phyloP scores from a whole-genome alignment of 192 early-diverging fungal genomes.

The Funneliformis geosporum region DNA sequence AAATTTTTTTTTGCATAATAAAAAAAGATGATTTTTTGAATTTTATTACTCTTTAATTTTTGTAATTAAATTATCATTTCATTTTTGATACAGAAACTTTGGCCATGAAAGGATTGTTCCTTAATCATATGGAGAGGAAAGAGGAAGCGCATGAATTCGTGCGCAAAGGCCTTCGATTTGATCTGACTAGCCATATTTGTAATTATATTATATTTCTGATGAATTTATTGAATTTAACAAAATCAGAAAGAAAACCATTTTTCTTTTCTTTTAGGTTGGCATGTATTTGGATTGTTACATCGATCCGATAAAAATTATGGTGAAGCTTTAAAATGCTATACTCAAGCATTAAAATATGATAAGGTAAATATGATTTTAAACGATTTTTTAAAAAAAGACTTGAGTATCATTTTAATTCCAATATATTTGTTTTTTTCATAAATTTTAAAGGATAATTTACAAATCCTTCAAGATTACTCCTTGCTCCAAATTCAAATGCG shows the following conservation, averaged over 20 bases:
- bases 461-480: constrained; percentile 89
- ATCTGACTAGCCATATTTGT: constrained; percentile 84
- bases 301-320: constrained; percentile 91
- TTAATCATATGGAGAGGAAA: constrained; percentile 85
- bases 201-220: constrained; percentile 41
- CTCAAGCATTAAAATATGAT: constrained; percentile 82
- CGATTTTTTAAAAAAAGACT: neutral
- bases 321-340: constrained; percentile 91
- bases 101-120: constrained; percentile 93
- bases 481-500: constrained; percentile 85
- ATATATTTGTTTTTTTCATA: neutral
- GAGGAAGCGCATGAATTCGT: constrained; percentile 88
- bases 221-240: too few species aligned
- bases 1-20: neutral
- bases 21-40: neutral
- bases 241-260: too few species aligned
- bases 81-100: constrained; percentile 69
- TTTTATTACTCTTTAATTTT: neutral
- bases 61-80: neutral
- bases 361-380: constrained; percentile 48
- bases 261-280: constrained; percentile 71
- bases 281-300: constrained; percentile 92
- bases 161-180: constrained; percentile 80
- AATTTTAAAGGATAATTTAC: constrained; percentile 74
- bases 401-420: neutral